Percentiles rank a stretch among this genome's conserved stretches.
phyloP scores from a whole-genome alignment of 1,139 yeast species.

The Suhomyces choctaworum region DNA sequence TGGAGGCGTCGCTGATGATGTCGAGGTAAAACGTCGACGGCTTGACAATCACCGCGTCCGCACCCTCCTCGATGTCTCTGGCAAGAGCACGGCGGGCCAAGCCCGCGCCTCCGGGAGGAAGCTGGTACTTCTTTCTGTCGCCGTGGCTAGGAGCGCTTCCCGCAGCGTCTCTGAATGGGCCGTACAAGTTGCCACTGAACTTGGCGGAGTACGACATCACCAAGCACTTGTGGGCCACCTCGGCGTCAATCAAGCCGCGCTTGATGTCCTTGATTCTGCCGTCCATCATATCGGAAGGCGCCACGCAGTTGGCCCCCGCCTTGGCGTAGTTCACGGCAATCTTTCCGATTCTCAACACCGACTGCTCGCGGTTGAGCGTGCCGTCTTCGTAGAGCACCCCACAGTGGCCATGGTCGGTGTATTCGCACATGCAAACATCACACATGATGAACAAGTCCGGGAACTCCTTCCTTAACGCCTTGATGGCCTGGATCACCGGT shows the following conservation, averaged over 20 bases:
- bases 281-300: constrained; percentile 98
- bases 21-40: constrained; percentile 98
- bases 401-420: constrained; percentile 96
- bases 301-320: constrained; percentile 95
- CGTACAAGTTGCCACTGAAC: constrained; percentile 87
- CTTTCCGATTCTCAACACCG: constrained; percentile 84
- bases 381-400: constrained; percentile 90
- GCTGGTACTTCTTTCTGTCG: constrained; percentile 88
- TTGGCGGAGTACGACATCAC: constrained; percentile 95
- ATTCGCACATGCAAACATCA: constrained; percentile 96
- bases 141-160: constrained; percentile 89
- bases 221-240: constrained; percentile 82
- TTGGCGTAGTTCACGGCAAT: constrained; percentile 94
- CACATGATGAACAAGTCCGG: constrained; percentile 87
- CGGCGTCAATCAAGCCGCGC: constrained; percentile 77
- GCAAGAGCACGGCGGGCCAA: constrained; percentile 87
- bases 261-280: constrained; percentile 92
- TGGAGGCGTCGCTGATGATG: constrained; percentile 83
- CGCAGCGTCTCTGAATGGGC: constrained; percentile 98
- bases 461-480: constrained; percentile 59
- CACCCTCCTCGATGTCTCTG: constrained; percentile 89
- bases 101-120: constrained; percentile 92
- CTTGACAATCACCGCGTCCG: constrained; percentile 92
- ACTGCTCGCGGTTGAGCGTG: constrained; percentile 67
- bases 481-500: constrained; percentile 83